Evolutionary conservation across 2,329 filamentous ascomycete genomes (phyloP), one percentile per base, ranked within the genome.

Genomic region (Zasmidium angulare): DNA sequence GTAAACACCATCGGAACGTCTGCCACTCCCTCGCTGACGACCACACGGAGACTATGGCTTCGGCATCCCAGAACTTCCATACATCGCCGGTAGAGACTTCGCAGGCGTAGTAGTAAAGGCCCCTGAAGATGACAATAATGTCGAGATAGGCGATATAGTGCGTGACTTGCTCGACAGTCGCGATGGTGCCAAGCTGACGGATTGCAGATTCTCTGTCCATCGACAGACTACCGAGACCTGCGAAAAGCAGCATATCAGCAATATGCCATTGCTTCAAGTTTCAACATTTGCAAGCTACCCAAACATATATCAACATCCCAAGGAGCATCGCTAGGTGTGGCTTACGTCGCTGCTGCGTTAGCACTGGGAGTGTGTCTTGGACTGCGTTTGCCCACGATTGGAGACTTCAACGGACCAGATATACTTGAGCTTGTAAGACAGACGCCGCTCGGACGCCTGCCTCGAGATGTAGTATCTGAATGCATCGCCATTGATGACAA

Each of bases 241-340:
- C 69, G 76, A 48, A 76, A 77, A 31, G 77, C 76, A 23, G 77
- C 75, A 60, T 79, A 78, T 61, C 77, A 79, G 63, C 68, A 78
- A 46, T 74, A 69, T 54, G 75, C 78, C 17, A 72, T 75, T n/a
- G 76, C 77, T 1, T 75, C 75, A 4, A 65, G 72, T 31, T 75
- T 78, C 55, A 79, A 76, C 4, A 75, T 78, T n/a, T 67, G 72
- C n/a, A 72, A 68, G 6, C 69, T 79, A 20, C 77, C 77, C 0
- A 58, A 53, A 1, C 68, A 69, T 26, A 63, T 77, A 17, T 58
- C 66, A 12, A 73, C 76, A 43, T 67, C 72, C 53, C 56, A 69
- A 9, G 76, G 75, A 10, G 71, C 76, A 3, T 76, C 73, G 21
- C 69, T 78, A 1, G 77, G 77, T 3, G 76, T 79, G 1, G 75